A percentile compares a stretch with the other conserved stretches of the same genome.
Evolutionary conservation across 2,329 filamentous ascomycete genomes (phyloP).

Genomic region (Aspergillus quadrilineatus): DNA sequence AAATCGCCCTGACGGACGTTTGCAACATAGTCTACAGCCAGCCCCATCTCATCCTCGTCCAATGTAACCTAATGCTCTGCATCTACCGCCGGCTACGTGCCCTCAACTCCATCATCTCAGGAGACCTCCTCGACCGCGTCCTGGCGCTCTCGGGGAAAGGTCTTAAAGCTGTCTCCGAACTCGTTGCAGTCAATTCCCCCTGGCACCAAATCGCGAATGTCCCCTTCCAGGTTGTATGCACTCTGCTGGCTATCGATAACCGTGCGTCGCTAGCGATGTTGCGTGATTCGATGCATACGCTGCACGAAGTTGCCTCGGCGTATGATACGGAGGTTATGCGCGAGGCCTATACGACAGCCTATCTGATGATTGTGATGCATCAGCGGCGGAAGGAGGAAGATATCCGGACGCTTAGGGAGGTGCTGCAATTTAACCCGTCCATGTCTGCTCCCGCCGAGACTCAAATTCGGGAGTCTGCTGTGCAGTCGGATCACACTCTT

Average conservation of each 20-base stretch:
- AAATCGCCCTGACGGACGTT: conserved; percentile 44
- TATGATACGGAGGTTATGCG: conserved; percentile 52
- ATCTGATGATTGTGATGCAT: conserved; percentile 54
- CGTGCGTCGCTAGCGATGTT: conserved; percentile 50
- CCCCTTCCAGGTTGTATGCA: conserved; percentile 59
- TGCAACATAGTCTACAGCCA: conserved; percentile 43
- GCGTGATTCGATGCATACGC: conserved; percentile 51
- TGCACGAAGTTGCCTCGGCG: conserved; percentile 43
- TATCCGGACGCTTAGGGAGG: conserved; percentile 37
- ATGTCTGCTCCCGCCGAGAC: conserved; percentile 23
- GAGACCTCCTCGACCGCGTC: conserved; percentile 47
- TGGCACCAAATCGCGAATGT: conserved; percentile 63
- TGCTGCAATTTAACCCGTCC: conserved; percentile 38
- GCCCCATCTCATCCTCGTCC: conserved; percentile 49
- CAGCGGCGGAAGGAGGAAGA: conserved; percentile 52
- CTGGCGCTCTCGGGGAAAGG: conserved; percentile 47
- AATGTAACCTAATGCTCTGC: conserved; percentile 57
- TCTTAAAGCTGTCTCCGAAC: conserved; percentile 49
- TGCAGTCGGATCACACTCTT: conserved; percentile 21
- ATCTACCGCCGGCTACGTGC: conserved; percentile 56
- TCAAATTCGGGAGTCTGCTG: conserved; percentile 1
- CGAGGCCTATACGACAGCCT: conserved; percentile 57
- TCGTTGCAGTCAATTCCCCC: conserved; percentile 48
- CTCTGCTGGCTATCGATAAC: conserved; percentile 57
- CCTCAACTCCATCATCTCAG: conserved; percentile 48